These are phyloP conservation scores for Sporopachydermia lactativora DNA, from an alignment of 805 yeast species.

Conservation along the genomic window DNA sequence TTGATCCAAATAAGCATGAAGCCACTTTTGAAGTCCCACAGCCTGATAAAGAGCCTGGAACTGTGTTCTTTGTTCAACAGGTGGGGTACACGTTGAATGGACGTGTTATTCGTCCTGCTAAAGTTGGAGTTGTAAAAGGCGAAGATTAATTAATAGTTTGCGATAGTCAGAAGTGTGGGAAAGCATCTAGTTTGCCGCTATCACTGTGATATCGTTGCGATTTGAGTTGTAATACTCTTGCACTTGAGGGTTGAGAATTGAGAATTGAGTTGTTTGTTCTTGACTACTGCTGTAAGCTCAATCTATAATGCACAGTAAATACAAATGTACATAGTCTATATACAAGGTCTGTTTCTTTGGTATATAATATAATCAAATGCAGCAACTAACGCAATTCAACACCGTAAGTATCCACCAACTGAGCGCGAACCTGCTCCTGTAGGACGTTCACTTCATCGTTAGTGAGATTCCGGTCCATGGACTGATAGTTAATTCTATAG, in stretches of 20 bases:
- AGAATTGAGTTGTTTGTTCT: no score
- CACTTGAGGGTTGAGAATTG: no score
- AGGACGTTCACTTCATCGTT: slow-evolving; percentile 69
- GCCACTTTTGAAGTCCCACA: slow-evolving; percentile 83
- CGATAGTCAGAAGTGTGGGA: no score
- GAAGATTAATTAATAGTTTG: slow-evolving; percentile 19
- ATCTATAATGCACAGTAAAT: no score
- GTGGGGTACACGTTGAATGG: slow-evolving; percentile 76
- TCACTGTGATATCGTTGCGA: no score
- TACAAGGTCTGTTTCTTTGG: background rate
- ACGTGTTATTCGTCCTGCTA: slow-evolving; percentile 88
- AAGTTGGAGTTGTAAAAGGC: slow-evolving; percentile 82
- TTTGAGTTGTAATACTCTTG: no score
- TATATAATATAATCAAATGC: background rate
- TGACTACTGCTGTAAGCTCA: no score
- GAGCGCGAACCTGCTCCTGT: slow-evolving; percentile 49
- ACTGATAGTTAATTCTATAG: slow-evolving; percentile 83
- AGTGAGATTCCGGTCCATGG: slow-evolving; percentile 87
- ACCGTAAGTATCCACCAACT: slow-evolving; percentile 35
- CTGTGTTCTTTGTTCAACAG: slow-evolving; percentile 87
- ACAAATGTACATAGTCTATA: no score
- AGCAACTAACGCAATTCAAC: slow-evolving; percentile 39
- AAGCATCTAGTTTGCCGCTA: no score
- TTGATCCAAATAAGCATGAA: slow-evolving; percentile 87
- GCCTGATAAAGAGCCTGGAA: slow-evolving; percentile 82